These are phyloP conservation scores for Carex arenaria DNA, from an alignment of 202 grass and related monocot genomes.

Conservation along the genomic window DNA sequence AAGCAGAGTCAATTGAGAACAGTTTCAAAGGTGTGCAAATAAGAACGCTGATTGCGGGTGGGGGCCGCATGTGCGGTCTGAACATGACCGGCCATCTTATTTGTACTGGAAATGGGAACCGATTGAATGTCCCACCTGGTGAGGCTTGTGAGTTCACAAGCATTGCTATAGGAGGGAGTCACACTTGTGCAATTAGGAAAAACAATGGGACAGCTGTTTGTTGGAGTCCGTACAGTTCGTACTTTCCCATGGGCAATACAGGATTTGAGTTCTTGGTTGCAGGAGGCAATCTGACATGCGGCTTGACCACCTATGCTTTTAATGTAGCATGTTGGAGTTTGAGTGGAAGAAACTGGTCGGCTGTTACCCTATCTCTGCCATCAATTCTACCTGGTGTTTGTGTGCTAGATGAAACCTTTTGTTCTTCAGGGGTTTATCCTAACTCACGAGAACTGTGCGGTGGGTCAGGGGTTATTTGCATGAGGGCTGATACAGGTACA, in stretches of 20 bases:
- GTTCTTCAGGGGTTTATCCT: not conserved
- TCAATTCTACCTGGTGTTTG: not conserved
- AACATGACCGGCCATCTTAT: not conserved
- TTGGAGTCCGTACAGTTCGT: not conserved
- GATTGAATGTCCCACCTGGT: not conserved
- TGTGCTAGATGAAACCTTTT: not conserved
- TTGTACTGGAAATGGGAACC: not conserved
- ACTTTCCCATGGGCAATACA: not conserved
- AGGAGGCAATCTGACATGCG: not conserved
- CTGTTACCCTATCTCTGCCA: not conserved
- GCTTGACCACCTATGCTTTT: not conserved
- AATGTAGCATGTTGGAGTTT: not conserved
- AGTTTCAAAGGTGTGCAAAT: not conserved
- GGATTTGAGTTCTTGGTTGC: slow-evolving; percentile 2
- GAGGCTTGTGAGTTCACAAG: not conserved
- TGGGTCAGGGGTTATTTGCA: not conserved
- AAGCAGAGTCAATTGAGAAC: not conserved
- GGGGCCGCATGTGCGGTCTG: too few relatives aligned
- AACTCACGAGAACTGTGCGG: not conserved
- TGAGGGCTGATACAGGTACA: not conserved
- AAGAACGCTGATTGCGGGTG: not conserved
- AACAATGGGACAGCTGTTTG: not conserved
- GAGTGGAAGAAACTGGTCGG: not conserved
- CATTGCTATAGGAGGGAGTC: not conserved
- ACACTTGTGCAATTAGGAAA: not conserved